Base-by-base conservation (phyloP, 2,329 filamentous ascomycete species). In the Parastagonospora nodorum region DNA sequence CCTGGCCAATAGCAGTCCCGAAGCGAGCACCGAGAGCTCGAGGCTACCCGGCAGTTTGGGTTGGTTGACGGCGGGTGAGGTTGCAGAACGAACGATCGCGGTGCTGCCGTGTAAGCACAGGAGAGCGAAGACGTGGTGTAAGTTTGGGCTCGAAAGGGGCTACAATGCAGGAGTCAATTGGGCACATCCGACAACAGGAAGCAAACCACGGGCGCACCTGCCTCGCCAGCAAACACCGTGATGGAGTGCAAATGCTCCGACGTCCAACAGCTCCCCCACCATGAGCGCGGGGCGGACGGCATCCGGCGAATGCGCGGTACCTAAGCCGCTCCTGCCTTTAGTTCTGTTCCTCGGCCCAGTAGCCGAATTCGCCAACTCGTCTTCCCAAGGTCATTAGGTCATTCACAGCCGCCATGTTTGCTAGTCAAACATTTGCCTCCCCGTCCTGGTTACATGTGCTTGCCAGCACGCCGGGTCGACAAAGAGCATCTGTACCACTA, bases 1-100 rank as follows among this genome's bases (percentile, higher is more conserved):
- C 38, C 31, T 50, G 48, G 50, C 69, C 67, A 72, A 71, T 71
- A 45, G 59, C 55, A 53, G 39, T 36, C 38, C 54, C 39, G 44
- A 60, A 45, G 51, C 44, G 57, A 55, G 54, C 60, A 64, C 59
- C 55, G 61, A 45, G 58, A 58, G 54, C 60, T 38, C 30, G 51
- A 61, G 42, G 57, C 53, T 53, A 62, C 61, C 65, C 65, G 55
- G 51, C 52, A 45, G 57, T 42, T 38, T 56, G 64, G 65, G 55
- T 53, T 50, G 45, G 46, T 55, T 42, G 50, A 51, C 57, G 52
- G 52, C 59, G 51, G 53, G 43, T 51, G 51, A 55, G 59, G 57
- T 58, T 60, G 57, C 62, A 61, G 51, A 53, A 53, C 57, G 61
- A 63, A 62, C 53, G 58, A 24, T 24, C 19, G 58, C 54, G 39